Percentiles rank a stretch among this genome's conserved stretches.
Conservation (phyloP, 2,329 filamentous ascomycete species). For the Pestalotiopsis sp. region DNA sequence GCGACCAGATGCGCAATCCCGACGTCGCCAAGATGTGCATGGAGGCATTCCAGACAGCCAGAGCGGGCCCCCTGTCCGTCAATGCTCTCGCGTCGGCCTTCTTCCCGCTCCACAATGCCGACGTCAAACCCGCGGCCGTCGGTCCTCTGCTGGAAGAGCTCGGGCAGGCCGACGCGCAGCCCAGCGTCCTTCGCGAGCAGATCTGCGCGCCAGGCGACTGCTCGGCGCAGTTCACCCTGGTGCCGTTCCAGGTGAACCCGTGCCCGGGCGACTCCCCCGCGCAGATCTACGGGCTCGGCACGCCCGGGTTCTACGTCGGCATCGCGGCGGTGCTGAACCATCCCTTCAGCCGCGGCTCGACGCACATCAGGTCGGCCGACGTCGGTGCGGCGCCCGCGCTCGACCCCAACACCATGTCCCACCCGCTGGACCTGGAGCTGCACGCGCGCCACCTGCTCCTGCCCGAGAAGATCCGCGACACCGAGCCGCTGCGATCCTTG, state of each 20-base stretch:
- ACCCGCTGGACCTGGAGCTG: constrained; percentile 57
- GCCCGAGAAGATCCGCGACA: constrained; percentile 34
- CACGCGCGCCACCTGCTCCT: constrained; percentile 44
- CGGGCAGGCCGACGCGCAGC: constrained; percentile 15
- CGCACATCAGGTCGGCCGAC: constrained; percentile 53
- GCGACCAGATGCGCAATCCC: constrained; percentile 35
- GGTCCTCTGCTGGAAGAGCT: constrained; percentile 19
- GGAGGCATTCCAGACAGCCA: constrained; percentile 35
- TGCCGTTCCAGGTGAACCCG: background rate
- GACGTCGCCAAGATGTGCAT: constrained; percentile 29
- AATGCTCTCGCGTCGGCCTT: constrained; percentile 38
- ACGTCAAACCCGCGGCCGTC: constrained; percentile 25
- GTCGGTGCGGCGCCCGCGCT: constrained; percentile 45
- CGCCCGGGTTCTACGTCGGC: constrained; percentile 51
- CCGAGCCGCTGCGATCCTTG: constrained; percentile 40
- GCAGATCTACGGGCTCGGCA: constrained; percentile 10
- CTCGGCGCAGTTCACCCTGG: constrained; percentile 22
- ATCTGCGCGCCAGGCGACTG: constrained; percentile 28
- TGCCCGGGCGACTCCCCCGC: background rate
- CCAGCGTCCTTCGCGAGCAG: constrained; percentile 24
- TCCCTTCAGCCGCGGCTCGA: constrained; percentile 58
- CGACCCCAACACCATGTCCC: constrained; percentile 55
- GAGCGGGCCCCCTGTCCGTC: constrained; percentile 36
- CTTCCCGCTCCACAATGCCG: constrained; percentile 31
- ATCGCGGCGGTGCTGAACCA: constrained; percentile 60